A percentile compares a stretch with the other conserved stretches of the same genome.
Evolutionary conservation across 768 basidiomycete species (phyloP).

Genomic region (Brasilioporus rufonigricans): DNA sequence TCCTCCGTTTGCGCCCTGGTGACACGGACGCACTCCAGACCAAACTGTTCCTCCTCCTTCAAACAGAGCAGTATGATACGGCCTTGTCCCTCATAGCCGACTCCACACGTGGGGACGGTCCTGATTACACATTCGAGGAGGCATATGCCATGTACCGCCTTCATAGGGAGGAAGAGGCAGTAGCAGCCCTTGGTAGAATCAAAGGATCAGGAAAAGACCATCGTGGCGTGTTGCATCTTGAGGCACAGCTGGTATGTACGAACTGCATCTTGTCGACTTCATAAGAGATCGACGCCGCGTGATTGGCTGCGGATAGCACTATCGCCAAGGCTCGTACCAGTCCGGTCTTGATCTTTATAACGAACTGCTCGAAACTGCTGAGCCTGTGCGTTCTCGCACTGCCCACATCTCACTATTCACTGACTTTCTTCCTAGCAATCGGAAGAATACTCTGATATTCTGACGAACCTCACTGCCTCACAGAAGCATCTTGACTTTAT

Average conservation of each 20-base stretch:
- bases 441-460: constrained; percentile 85
- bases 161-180: constrained; percentile 72
- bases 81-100: constrained; percentile 61
- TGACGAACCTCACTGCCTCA: constrained; percentile 81
- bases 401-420: constrained; percentile 1
- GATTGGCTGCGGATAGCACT: constrained; percentile 48
- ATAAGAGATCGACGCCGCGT: constrained; percentile 16
- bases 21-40: constrained; percentile 77
- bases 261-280: constrained; percentile 13
- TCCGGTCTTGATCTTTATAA: constrained; percentile 75
- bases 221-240: constrained; percentile 71
- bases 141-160: constrained; percentile 85
- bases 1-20: constrained; percentile 62
- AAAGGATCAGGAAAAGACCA: constrained; percentile 45
- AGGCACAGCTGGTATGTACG: constrained; percentile 80
- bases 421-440: constrained; percentile 52
- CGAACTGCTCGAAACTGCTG: constrained; percentile 73
- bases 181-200: constrained; percentile 46
- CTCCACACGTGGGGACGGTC: constrained; percentile 5
- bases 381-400: constrained; percentile 54
- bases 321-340: constrained; percentile 75
- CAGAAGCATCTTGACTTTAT: constrained; percentile 85
- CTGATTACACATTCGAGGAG: constrained; percentile 54
- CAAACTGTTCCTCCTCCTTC: constrained; percentile 83
- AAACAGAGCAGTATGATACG: constrained; percentile 75